A percentile compares a stretch with the other conserved stretches of the same genome.
phyloP scores from a whole-genome alignment of 2,329 filamentous ascomycete genomes.

The Fusarium burgessii region DNA sequence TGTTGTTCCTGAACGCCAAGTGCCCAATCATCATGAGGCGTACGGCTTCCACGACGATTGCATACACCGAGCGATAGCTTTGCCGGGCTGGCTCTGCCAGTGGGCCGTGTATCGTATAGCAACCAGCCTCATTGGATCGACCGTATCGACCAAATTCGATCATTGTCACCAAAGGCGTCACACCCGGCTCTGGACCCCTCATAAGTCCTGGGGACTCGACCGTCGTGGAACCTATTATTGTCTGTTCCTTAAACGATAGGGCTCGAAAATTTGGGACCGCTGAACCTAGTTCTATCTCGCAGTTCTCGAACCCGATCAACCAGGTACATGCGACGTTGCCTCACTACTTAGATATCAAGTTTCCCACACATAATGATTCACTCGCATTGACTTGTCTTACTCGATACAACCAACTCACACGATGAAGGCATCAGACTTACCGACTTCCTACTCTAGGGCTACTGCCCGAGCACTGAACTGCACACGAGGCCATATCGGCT shows the following conservation, averaged over 20 bases:
- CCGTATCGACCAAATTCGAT: not conserved
- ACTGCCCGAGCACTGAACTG: slow-evolving; percentile 16
- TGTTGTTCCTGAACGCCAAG: slow-evolving; percentile 12
- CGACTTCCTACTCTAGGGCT: not conserved
- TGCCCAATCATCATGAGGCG: not conserved
- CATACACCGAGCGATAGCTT: not conserved
- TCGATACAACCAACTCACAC: not conserved
- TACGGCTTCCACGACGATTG: slow-evolving; percentile 8
- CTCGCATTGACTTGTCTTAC: not conserved
- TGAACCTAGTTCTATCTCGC: slow-evolving; percentile 1
- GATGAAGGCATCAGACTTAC: slow-evolving; percentile 27
- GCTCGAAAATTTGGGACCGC: not conserved
- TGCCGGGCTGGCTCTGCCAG: not conserved
- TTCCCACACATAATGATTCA: not conserved
- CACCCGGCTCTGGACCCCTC: not conserved
- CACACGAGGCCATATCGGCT: slow-evolving; percentile 27
- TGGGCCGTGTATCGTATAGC: not conserved
- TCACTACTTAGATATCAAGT: slow-evolving; percentile 25
- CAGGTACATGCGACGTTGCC: not conserved
- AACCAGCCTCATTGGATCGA: slow-evolving; percentile 6
- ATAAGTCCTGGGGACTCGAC: not conserved
- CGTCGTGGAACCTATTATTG: not conserved
- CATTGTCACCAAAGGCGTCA: slow-evolving; percentile 21
- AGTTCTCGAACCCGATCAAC: not conserved
- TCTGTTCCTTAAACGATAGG: not conserved